Base-by-base conservation (phyloP, 202 grass and related monocot species). In the Zoysia matrella region DNA sequence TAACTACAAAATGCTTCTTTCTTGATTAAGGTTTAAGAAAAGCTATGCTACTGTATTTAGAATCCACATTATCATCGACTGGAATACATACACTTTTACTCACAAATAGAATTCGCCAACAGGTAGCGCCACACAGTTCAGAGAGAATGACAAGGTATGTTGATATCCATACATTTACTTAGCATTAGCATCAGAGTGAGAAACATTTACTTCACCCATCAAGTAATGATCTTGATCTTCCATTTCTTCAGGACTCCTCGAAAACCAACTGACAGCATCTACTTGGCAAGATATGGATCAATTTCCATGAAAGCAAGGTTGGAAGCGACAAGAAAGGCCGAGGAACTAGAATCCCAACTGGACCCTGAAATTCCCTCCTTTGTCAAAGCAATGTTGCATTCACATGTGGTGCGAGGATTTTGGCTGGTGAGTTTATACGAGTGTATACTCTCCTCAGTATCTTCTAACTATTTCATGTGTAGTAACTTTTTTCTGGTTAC, bases 301-400 rank as follows among this genome's bases (percentile, higher is more conserved):
- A 80, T 82, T 77, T 89, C 93, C 67, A 78, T 84, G 67, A 84
- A 92, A 90, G 82, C 76, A 60, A 89, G 88, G 72, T 8, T 90
- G 48, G 69, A 85, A 71, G 93, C 93, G 60, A 74, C 79, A 72
- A 90, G 68, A 49, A 95, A 90, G 81, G 90, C 93, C 5, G 85
- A 95, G 89, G 88, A 95, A 61, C 60, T 95, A 39, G 87, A 95
- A 85, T 82, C 85, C 36, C 63, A 89, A 6, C 82, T 95, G 42
- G 88, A 92, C 63, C 80, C 85, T 44, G 54, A 60, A 41, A 82
- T 89, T 48, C 90, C 90, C 36, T 84, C 83, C 83, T 95, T 95
- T 75, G 80, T 95, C 73, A 95, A 92, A 76, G 72, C 85, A 74
- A 95, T 95, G 90, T 47, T 95, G 63, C 88, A 95, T 47, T 95